A percentile compares a stretch with the other conserved stretches of the same genome.
These are phyloP conservation scores for Paracamarosporium sp. DNA, from an alignment of 2,329 filamentous ascomycete genomes.

Conservation along the genomic window DNA sequence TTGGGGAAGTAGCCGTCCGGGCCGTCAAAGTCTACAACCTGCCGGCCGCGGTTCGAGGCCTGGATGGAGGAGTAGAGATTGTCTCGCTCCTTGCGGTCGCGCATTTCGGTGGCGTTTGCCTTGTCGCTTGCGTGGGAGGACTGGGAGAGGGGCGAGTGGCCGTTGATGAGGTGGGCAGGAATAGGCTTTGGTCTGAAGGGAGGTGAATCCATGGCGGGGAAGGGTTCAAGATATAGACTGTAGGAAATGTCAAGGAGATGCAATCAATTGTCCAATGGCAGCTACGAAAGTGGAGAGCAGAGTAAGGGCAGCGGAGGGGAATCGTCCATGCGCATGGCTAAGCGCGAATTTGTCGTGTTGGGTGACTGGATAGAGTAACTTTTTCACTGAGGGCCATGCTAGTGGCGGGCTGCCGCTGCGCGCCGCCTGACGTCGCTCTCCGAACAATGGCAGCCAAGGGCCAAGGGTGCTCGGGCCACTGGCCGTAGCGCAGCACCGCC, in stretches of 20 bases:
- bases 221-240: conserved; percentile 12
- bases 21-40: conserved; percentile 53
- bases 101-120: conserved; percentile 52
- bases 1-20: conserved; percentile 40
- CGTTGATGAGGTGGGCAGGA: conserved; percentile 64
- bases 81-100: conserved; percentile 61
- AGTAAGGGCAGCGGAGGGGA: conserved; percentile 16
- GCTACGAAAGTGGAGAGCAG: conserved; percentile 12
- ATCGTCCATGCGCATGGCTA: conserved; percentile 25
- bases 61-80: conserved; percentile 65
- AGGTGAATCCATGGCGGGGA: conserved; percentile 53
- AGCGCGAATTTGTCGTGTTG: background rate
- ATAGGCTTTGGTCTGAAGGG: conserved; percentile 58
- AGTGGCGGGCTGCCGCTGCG: background rate
- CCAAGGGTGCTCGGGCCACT: background rate
- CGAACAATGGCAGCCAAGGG: background rate
- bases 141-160: conserved; percentile 57
- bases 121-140: conserved; percentile 54
- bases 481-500: too few relatives aligned
- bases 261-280: conserved; percentile 12
- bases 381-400: background rate
- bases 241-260: conserved; percentile 12
- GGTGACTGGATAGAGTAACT: conserved; percentile 2
- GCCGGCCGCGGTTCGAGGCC: conserved; percentile 60
- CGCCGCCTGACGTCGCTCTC: conserved; percentile 1